A percentile compares a stretch with the other conserved stretches of the same genome.
Evolutionary conservation across 805 yeast genomes (phyloP).

Genomic region (Sugiyamaella floridensis): DNA sequence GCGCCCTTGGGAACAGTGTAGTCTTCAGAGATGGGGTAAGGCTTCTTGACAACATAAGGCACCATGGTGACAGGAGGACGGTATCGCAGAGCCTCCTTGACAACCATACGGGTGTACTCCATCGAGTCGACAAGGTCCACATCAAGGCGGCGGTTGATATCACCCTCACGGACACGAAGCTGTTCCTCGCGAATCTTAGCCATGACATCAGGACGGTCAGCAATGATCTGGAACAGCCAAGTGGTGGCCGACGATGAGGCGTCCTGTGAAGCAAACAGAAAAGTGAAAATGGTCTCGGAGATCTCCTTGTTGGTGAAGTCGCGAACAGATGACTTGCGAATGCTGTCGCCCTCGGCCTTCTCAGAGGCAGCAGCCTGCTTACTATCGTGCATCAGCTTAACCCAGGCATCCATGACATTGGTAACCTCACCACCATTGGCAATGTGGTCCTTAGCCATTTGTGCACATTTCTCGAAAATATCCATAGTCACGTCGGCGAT

Average conservation of each 20-base stretch:
- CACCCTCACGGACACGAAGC: conserved; percentile 69
- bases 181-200: conserved; percentile 89
- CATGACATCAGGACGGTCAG: conserved; percentile 91
- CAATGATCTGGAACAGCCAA: conserved; percentile 94
- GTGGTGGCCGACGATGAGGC: conserved; percentile 96
- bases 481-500: conserved; percentile 93
- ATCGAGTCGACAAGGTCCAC: conserved; percentile 75
- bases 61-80: conserved; percentile 99
- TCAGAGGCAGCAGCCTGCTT: conserved; percentile 36
- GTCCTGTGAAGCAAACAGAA: conserved; percentile 95
- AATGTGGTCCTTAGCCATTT: conserved; percentile 73
- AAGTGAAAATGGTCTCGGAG: conserved; percentile 93
- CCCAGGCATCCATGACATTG: conserved; percentile 96
- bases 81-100: conserved; percentile 84
- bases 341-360: conserved; percentile 46
- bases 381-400: conserved; percentile 74
- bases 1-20: conserved; percentile 96
- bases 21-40: conserved; percentile 71
- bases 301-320: conserved; percentile 87
- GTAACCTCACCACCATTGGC: conserved; percentile 68
- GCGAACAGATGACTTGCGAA: conserved; percentile 57
- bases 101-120: conserved; percentile 85
- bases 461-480: conserved; percentile 84
- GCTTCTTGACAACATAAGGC: conserved; percentile 86
- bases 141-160: conserved; percentile 53